Evolutionary conservation across 371 early-diverging fungal genomes (phyloP).

Genomic region (Rhizomucor miehei): DNA sequence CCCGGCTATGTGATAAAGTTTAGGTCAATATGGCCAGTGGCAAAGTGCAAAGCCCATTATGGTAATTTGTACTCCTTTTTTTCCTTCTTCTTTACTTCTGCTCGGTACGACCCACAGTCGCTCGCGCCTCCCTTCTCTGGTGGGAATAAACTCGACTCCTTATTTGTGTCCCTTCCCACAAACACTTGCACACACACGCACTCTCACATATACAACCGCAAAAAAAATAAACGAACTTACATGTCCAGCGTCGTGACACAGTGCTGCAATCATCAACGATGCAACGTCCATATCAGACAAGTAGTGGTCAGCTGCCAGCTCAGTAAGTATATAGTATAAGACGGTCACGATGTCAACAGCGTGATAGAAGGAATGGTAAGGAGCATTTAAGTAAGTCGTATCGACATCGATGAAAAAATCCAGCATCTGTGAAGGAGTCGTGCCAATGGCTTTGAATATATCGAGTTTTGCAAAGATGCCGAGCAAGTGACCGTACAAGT

Average conservation of each 20-base stretch:
- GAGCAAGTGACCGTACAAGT: slow-evolving; percentile 26
- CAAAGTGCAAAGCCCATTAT: slow-evolving; percentile 2
- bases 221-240: slow-evolving; percentile 49
- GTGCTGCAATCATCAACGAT: slow-evolving; percentile 76
- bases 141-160: slow-evolving; percentile 4
- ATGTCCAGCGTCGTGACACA: slow-evolving; percentile 91
- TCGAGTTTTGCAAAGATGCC: slow-evolving; percentile 18
- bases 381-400: slow-evolving; percentile 65
- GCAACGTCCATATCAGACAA: slow-evolving; percentile 65
- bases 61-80: slow-evolving; percentile 7
- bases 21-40: slow-evolving; percentile 6
- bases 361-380: slow-evolving; percentile 88
- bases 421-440: slow-evolving; percentile 59
- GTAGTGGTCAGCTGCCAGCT: slow-evolving; percentile 59
- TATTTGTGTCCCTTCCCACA: slow-evolving; percentile 7
- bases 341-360: slow-evolving; percentile 87
- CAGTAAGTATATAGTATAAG: slow-evolving; percentile 70
- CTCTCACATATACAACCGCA: neutral
- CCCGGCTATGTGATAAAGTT: slow-evolving; percentile 60
- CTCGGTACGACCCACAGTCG: neutral
- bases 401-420: slow-evolving; percentile 81
- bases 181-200: neutral
- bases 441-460: slow-evolving; percentile 24
- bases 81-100: slow-evolving; percentile 5
- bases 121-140: slow-evolving; percentile 1